These are phyloP conservation scores for Biscutella laevigata DNA, from an alignment of 441 rosid genomes.

Conservation along the genomic window DNA sequence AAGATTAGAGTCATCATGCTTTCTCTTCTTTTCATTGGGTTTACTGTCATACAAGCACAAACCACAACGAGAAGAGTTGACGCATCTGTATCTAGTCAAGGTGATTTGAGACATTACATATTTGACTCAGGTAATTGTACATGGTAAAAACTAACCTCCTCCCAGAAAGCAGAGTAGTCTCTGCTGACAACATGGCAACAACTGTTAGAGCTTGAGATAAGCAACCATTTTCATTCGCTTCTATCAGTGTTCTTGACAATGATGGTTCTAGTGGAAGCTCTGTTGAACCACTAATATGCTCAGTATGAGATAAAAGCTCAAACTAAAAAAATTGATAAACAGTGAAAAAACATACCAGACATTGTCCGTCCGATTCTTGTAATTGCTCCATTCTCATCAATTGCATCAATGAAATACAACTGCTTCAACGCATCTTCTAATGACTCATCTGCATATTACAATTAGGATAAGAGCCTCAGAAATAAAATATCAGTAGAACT, in stretches of 20 bases:
- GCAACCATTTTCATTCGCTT: conserved; percentile 80
- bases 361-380: conserved; percentile 74
- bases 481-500: neutral
- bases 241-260: conserved; percentile 82
- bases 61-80: neutral
- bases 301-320: neutral
- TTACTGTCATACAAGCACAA: conserved; percentile 37
- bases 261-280: conserved; percentile 97
- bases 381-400: conserved; percentile 78
- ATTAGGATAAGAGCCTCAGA: conserved; percentile 24
- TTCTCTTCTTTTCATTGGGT: conserved; percentile 70
- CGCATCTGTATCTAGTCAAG: neutral
- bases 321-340: neutral
- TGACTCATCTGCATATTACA: conserved; percentile 61
- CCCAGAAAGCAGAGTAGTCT: conserved; percentile 69
- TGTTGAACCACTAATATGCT: conserved; percentile 30
- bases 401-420: conserved; percentile 82
- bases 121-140: neutral
- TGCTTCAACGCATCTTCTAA: conserved; percentile 89
- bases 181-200: conserved; percentile 92
- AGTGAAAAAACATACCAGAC: conserved; percentile 54
- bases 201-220: conserved; percentile 85
- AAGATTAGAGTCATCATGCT: conserved; percentile 49
- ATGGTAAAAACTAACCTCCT: conserved; percentile 45
- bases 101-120: conserved; percentile 10